A percentile compares a stretch with the other conserved stretches of the same genome.
phyloP scores from a whole-genome alignment of 169 alveolate genomes.

The Eimeria tenella region DNA sequence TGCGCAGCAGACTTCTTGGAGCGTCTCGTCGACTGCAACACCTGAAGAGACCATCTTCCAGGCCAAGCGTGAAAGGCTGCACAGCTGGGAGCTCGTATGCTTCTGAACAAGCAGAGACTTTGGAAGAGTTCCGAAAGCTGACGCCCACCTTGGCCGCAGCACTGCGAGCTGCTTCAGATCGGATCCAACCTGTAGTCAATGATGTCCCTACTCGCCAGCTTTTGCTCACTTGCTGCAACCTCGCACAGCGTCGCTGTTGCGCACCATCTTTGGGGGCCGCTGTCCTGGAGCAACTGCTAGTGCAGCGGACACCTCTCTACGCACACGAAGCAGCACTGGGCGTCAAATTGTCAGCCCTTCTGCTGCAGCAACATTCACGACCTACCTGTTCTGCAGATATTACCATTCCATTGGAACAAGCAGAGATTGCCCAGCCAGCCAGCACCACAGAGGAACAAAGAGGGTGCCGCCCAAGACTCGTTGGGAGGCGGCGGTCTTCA shows the following conservation, averaged over 20 bases:
- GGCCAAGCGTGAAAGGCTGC: too few species aligned
- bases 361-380: constrained; percentile 20
- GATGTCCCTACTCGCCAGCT: not conserved
- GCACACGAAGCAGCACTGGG: constrained; percentile 35
- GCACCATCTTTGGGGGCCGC: constrained; percentile 5
- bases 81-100: too few species aligned
- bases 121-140: not conserved
- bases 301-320: not conserved
- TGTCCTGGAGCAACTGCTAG: constrained; percentile 31
- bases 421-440: not conserved
- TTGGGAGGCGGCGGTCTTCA: too few species aligned
- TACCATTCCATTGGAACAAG: not conserved
- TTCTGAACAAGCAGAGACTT: too few species aligned
- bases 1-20: too few species aligned
- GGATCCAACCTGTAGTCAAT: not conserved
- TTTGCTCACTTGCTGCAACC: constrained; percentile 6
- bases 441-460: not conserved
- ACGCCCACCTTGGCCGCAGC: not conserved
- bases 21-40: too few species aligned
- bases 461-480: too few species aligned
- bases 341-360: constrained; percentile 6
- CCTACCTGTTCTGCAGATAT: too few species aligned
- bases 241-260: constrained; percentile 43
- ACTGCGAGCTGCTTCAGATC: constrained; percentile 21
- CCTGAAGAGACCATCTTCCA: too few species aligned